Evolutionary conservation across 495 filamentous ascomycete species (phyloP).

Genomic region (Penicillium lividum): DNA sequence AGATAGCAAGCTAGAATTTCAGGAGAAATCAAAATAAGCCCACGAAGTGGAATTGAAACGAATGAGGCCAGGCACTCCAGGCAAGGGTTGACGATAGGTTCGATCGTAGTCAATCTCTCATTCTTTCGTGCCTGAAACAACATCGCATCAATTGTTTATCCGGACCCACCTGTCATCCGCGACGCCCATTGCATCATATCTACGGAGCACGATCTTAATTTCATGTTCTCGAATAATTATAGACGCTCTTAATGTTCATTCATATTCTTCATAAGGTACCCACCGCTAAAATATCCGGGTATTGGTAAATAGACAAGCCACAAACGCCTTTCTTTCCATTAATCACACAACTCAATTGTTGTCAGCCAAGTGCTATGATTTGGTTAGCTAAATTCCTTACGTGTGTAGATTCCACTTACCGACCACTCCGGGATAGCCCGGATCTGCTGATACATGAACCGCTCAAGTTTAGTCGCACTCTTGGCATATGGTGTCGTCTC

Average conservation of each 20-base stretch:
- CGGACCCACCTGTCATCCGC: slow-evolving; percentile 18
- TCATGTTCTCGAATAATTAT: neutral
- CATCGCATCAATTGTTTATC: slow-evolving; percentile 20
- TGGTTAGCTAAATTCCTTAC: slow-evolving; percentile 13
- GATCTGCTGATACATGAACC: slow-evolving; percentile 94
- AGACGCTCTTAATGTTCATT: neutral
- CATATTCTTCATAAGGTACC: slow-evolving; percentile 1
- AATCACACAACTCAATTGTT: slow-evolving; percentile 31
- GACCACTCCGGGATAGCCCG: slow-evolving; percentile 96
- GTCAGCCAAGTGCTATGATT: slow-evolving; percentile 51
- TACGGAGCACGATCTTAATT: neutral
- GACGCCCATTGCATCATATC: slow-evolving; percentile 25
- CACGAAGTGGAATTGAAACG: slow-evolving; percentile 15
- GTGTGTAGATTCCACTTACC: slow-evolving; percentile 47
- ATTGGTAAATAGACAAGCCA: slow-evolving; percentile 19
- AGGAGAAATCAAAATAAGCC: slow-evolving; percentile 8
- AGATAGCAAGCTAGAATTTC: slow-evolving; percentile 12
- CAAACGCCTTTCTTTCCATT: slow-evolving; percentile 13
- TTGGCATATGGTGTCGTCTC: slow-evolving; percentile 95
- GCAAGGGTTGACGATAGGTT: slow-evolving; percentile 21
- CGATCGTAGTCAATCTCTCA: slow-evolving; percentile 2
- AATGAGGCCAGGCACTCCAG: slow-evolving; percentile 15
- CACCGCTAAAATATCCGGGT: slow-evolving; percentile 28
- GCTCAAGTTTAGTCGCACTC: slow-evolving; percentile 92
- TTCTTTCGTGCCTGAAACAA: slow-evolving; percentile 23